Evolutionary conservation across 805 yeast genomes (phyloP).

Genomic region (Lachancea sp.): DNA sequence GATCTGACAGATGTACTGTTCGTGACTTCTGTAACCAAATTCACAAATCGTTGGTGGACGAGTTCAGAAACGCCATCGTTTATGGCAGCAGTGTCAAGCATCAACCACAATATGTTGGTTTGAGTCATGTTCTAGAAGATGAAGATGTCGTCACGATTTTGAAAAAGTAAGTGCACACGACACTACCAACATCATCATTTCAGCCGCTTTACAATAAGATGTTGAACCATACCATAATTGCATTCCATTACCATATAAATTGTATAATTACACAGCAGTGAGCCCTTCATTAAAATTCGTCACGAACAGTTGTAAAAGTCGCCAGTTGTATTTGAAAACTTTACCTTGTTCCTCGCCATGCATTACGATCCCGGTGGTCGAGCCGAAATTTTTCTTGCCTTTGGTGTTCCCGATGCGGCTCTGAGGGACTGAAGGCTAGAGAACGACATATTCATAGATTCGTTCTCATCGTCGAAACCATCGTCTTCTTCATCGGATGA

Average conservation of each 20-base stretch:
- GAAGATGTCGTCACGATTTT: conserved; percentile 96
- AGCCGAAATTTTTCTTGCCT: not conserved
- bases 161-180: conserved; percentile 44
- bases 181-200: not conserved
- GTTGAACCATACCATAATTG: not conserved
- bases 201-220: not conserved
- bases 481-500: conserved; percentile 6
- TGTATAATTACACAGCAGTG: not conserved
- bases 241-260: conserved; percentile 3
- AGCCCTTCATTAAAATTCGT: not conserved
- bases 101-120: conserved; percentile 94
- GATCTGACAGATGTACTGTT: conserved; percentile 74
- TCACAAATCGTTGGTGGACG: conserved; percentile 89
- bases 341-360: too few species aligned
- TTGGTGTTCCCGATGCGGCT: conserved; percentile 1
- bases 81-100: conserved; percentile 94
- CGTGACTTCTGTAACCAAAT: conserved; percentile 96
- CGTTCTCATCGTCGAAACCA: not conserved
- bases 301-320: not conserved
- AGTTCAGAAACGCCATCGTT: conserved; percentile 88
- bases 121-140: conserved; percentile 76
- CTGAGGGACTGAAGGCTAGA: not conserved
- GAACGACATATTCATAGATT: not conserved
- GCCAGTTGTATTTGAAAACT: too few species aligned
- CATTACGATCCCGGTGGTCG: not conserved